phyloP scores from a whole-genome alignment of 768 basidiomycete genomes.

The Suillus discolor region DNA sequence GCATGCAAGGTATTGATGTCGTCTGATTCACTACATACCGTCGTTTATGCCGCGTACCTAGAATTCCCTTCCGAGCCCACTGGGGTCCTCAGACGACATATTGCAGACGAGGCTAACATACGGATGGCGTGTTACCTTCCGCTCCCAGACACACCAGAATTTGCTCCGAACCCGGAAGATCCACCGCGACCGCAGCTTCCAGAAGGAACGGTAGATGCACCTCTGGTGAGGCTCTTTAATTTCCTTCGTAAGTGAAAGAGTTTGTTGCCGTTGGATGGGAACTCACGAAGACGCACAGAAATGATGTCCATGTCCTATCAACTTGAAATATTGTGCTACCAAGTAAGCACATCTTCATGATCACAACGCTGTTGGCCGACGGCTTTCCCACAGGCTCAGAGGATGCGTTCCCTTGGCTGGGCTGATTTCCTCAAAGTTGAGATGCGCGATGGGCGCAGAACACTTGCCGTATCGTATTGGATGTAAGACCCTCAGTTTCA shows the following conservation, averaged over 20 bases:
- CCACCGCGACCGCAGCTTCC: conserved; percentile 54
- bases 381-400: conserved; percentile 49
- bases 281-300: conserved; percentile 46
- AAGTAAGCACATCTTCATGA: conserved; percentile 38
- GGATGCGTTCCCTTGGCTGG: conserved; percentile 88
- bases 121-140: conserved; percentile 67
- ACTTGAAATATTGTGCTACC: conserved; percentile 85
- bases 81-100: conserved; percentile 63
- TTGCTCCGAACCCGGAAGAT: conserved; percentile 42
- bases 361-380: not conserved
- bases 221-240: conserved; percentile 83
- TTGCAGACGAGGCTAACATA: conserved; percentile 72
- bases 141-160: conserved; percentile 42
- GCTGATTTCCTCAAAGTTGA: conserved; percentile 71
- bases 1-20: conserved; percentile 57
- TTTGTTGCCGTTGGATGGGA: not conserved
- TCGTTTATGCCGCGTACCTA: conserved; percentile 27
- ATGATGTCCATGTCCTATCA: conserved; percentile 93
- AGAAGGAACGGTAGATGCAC: conserved; percentile 71
- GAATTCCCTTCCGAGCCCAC: conserved; percentile 75
- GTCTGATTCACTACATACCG: not conserved
- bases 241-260: conserved; percentile 71
- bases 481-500: conserved; percentile 48
- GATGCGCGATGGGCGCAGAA: conserved; percentile 68
- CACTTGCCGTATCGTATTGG: conserved; percentile 84